A percentile compares a stretch with the other conserved stretches of the same genome.
Conservation (phyloP, 441 rosid genomes). For the Biscutella laevigata region DNA sequence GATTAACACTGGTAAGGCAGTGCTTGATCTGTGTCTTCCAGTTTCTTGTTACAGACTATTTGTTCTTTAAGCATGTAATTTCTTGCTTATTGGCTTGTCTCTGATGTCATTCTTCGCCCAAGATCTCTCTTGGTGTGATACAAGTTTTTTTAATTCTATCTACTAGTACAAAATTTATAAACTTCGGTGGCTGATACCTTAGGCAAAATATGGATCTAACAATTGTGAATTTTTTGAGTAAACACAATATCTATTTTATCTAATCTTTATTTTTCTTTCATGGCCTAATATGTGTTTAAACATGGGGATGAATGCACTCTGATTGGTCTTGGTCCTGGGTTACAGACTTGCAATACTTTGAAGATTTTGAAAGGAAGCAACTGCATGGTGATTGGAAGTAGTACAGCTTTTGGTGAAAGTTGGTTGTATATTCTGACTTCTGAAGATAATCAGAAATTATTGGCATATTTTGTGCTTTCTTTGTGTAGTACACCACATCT, state of each 20-base stretch:
- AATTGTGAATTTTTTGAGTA: neutral
- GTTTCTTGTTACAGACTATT: neutral
- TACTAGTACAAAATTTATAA: no score
- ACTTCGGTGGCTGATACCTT: neutral
- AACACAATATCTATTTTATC: neutral
- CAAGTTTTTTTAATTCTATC: no score
- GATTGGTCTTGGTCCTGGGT: neutral
- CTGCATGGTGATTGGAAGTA: neutral
- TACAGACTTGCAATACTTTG: neutral
- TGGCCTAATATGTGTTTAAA: neutral
- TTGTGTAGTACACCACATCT: neutral
- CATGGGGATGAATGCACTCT: neutral
- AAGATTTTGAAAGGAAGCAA: slow-evolving; percentile 12
- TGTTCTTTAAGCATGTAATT: slow-evolving; percentile 2
- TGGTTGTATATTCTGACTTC: slow-evolving; percentile 8
- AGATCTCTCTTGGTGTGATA: neutral
- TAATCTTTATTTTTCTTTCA: neutral
- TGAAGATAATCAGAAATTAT: slow-evolving; percentile 1
- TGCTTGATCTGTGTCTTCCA: neutral
- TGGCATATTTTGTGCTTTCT: neutral
- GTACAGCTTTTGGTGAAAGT: slow-evolving; percentile 10
- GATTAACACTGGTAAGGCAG: no score
- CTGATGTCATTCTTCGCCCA: neutral
- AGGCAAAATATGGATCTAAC: neutral
- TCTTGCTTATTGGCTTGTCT: neutral